phyloP scores from a whole-genome alignment of 345 rosid genomes.

The Pugionium cornutum region DNA sequence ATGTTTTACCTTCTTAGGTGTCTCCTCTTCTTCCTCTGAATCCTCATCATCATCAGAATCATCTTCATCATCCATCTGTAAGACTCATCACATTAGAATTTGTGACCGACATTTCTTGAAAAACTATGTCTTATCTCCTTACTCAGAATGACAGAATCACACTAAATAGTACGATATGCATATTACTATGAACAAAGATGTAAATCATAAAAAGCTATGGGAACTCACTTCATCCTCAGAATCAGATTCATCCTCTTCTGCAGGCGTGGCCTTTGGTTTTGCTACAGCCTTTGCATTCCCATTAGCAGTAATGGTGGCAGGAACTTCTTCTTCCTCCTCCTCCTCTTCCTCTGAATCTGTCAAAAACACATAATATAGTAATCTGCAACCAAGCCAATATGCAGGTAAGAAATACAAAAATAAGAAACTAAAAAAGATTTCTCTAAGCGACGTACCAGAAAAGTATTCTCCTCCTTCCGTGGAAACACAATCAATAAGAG shows the following conservation, averaged over 20 bases:
- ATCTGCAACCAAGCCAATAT: conserved; percentile 12
- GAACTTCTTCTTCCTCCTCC: conserved; percentile 30
- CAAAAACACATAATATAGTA: background rate
- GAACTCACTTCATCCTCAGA: conserved; percentile 39
- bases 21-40: conserved; percentile 54
- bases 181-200: background rate
- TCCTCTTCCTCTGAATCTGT: conserved; percentile 38
- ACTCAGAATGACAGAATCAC: background rate
- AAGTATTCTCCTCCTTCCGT: conserved; percentile 22
- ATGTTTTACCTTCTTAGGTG: conserved; percentile 62
- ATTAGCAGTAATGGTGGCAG: conserved; percentile 40
- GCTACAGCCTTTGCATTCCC: conserved; percentile 39
- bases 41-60: conserved; percentile 34
- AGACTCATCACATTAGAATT: background rate
- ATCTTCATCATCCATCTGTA: conserved; percentile 32
- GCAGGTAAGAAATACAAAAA: background rate
- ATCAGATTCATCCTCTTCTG: conserved; percentile 38
- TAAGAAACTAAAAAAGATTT: background rate
- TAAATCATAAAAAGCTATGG: conserved; percentile 3
- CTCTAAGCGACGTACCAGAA: conserved; percentile 27
- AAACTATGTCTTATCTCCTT: background rate
- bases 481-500: conserved; percentile 18
- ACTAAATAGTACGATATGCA: background rate
- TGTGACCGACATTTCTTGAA: background rate
- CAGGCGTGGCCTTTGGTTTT: conserved; percentile 21